phyloP scores from a whole-genome alignment of 306 rosid species.

The Dalbergia cultrata region DNA sequence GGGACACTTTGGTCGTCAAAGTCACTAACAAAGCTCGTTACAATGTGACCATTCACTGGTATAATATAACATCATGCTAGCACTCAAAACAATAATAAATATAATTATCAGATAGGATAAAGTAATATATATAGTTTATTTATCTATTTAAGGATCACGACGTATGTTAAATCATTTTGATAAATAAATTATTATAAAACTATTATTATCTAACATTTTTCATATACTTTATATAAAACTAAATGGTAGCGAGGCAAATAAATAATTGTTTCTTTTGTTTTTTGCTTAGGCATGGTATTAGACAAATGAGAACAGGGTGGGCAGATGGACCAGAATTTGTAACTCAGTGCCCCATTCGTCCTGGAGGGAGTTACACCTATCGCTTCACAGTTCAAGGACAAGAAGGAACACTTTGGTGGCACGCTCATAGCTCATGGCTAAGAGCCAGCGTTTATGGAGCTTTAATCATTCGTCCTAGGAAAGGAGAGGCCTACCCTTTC shows the following conservation, averaged over 20 bases:
- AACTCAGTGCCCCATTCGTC: slow-evolving; percentile 96
- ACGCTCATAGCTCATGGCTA: slow-evolving; percentile 97
- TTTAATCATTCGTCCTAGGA: slow-evolving; percentile 74
- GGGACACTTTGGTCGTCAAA: slow-evolving; percentile 81
- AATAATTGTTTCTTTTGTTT: background rate
- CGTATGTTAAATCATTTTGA: too few relatives aligned
- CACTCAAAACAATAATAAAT: too few relatives aligned
- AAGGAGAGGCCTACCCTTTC: slow-evolving; percentile 81
- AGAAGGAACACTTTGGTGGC: slow-evolving; percentile 99
- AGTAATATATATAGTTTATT: too few relatives aligned
- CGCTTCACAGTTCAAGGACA: slow-evolving; percentile 82
- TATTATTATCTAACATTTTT: too few relatives aligned
- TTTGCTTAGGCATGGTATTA: slow-evolving; percentile 79
- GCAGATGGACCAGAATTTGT: slow-evolving; percentile 97
- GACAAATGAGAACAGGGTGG: slow-evolving; percentile 94
- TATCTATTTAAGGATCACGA: too few relatives aligned
- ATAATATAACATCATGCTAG: background rate
- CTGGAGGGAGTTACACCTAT: slow-evolving; percentile 85
- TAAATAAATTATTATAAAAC: too few relatives aligned
- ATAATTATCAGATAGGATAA: too few relatives aligned
- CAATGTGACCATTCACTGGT: slow-evolving; percentile 93
- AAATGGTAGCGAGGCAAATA: too few relatives aligned
- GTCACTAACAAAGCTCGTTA: slow-evolving; percentile 88
- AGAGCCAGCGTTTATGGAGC: slow-evolving; percentile 95
- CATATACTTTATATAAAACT: too few relatives aligned